Evolutionary conservation across 352 stramenopile species (phyloP).

Genomic region (Peronospora tabacina): DNA sequence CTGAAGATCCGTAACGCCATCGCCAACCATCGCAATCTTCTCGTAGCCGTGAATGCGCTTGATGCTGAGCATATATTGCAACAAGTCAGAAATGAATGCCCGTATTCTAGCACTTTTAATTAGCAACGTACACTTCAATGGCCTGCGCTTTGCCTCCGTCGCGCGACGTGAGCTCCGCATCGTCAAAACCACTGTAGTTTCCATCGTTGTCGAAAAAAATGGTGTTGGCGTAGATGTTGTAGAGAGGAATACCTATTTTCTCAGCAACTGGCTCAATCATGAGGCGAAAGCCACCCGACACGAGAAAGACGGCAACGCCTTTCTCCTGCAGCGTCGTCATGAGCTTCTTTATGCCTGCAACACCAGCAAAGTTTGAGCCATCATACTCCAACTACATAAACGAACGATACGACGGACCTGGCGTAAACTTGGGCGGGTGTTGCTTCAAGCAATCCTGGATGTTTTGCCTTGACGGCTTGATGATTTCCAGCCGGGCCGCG

Average conservation of each 20-base stretch:
- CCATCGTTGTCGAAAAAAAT: conserved; percentile 90
- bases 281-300: conserved; percentile 96
- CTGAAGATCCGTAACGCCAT: conserved; percentile 97
- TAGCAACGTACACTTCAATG: conserved; percentile 50
- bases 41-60: conserved; percentile 89
- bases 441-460: conserved; percentile 88
- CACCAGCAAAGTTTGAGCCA: not conserved
- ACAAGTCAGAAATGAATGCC: conserved; percentile 9
- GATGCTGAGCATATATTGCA: conserved; percentile 41
- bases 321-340: conserved; percentile 86
- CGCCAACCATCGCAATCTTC: conserved; percentile 97
- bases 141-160: conserved; percentile 75
- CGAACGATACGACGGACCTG: conserved; percentile 27
- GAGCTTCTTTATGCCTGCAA: conserved; percentile 78
- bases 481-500: conserved; percentile 91
- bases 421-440: conserved; percentile 88
- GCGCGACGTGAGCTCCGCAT: conserved; percentile 89
- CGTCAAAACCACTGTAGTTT: conserved; percentile 91
- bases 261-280: conserved; percentile 97
- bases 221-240: conserved; percentile 97
- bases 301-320: conserved; percentile 92
- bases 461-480: conserved; percentile 87
- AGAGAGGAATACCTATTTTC: conserved; percentile 68
- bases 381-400: not conserved
- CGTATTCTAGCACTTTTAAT: not conserved